Conservation (phyloP, 148 eudicot genomes). For the Suaeda aralocaspica region DNA sequence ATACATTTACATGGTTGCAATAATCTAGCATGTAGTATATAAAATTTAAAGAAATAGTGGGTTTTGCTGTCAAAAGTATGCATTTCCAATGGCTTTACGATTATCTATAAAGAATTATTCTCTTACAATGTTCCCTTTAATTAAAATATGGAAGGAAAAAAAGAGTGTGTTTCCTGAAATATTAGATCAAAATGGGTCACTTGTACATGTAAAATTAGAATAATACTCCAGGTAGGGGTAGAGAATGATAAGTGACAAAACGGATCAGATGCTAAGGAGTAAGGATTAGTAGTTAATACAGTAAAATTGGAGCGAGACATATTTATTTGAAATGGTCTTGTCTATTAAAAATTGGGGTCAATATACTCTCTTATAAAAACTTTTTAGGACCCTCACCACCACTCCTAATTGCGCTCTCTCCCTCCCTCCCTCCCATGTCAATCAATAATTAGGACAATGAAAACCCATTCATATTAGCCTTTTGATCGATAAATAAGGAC, state of each 20-base stretch:
- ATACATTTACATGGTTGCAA: conserved; percentile 4
- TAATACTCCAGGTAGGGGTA: background rate
- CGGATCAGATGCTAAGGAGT: conserved; percentile 12
- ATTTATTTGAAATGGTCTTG: background rate
- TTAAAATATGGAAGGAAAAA: conserved; percentile 4
- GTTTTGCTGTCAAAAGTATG: conserved; percentile 25
- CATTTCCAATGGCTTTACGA: conserved; percentile 25
- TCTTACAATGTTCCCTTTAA: conserved; percentile 20
- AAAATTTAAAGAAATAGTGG: conserved; percentile 11
- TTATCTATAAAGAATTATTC: conserved; percentile 24
- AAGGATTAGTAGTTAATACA: background rate
- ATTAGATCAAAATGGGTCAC: background rate
- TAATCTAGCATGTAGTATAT: background rate
- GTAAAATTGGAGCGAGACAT: background rate
- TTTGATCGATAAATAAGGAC: conserved; percentile 35
- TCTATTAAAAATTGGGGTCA: conserved; percentile 1
- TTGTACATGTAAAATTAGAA: background rate
- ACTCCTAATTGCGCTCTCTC: conserved; percentile 7
- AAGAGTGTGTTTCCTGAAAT: background rate
- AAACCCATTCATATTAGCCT: conserved; percentile 25
- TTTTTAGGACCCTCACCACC: conserved; percentile 17
- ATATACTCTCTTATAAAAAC: background rate
- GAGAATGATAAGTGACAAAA: background rate
- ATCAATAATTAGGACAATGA: conserved; percentile 26
- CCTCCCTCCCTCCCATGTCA: conserved; percentile 6